Conservation (phyloP, 768 basidiomycete species). For the Rhodotorula kratochvilovae region DNA sequence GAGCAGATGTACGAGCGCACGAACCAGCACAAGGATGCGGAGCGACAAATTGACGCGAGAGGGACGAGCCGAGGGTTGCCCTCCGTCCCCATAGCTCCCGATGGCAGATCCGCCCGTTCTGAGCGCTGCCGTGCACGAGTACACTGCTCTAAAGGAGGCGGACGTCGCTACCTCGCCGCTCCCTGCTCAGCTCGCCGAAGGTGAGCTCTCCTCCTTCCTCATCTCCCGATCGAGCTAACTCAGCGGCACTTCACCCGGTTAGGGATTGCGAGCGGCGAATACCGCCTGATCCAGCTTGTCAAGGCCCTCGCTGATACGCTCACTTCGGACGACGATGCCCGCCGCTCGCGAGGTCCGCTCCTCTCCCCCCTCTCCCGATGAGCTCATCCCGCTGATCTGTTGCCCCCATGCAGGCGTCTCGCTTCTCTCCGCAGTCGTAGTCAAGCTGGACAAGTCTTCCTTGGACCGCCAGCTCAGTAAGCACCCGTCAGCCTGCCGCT, state of each 20-base stretch:
- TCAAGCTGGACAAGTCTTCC: slow-evolving; percentile 57
- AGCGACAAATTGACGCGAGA: too few relatives aligned
- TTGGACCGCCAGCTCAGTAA: slow-evolving; percentile 77
- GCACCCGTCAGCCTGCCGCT: slow-evolving; percentile 36
- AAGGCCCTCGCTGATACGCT: slow-evolving; percentile 59
- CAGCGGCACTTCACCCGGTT: not conserved
- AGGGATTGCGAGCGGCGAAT: slow-evolving; percentile 5
- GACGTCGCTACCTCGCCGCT: not conserved
- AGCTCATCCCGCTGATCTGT: not conserved
- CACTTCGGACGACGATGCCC: slow-evolving; percentile 65
- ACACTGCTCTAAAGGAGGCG: not conserved
- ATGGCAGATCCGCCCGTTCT: not conserved
- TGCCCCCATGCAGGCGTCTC: slow-evolving; percentile 66
- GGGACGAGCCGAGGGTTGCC: not conserved
- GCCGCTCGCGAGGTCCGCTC: slow-evolving; percentile 72
- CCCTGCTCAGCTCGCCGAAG: slow-evolving; percentile 12
- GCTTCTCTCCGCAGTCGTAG: slow-evolving; percentile 69
- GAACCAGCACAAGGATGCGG: too few relatives aligned
- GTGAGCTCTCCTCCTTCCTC: not conserved
- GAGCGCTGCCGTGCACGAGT: not conserved
- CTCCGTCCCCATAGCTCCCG: not conserved
- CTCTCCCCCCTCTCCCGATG: not conserved
- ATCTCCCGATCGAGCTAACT: not conserved
- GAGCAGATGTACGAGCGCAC: too few relatives aligned
- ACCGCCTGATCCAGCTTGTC: slow-evolving; percentile 56